Base-by-base conservation (phyloP, 371 early-diverging fungal genomes). In the Mucor velutinosus region DNA sequence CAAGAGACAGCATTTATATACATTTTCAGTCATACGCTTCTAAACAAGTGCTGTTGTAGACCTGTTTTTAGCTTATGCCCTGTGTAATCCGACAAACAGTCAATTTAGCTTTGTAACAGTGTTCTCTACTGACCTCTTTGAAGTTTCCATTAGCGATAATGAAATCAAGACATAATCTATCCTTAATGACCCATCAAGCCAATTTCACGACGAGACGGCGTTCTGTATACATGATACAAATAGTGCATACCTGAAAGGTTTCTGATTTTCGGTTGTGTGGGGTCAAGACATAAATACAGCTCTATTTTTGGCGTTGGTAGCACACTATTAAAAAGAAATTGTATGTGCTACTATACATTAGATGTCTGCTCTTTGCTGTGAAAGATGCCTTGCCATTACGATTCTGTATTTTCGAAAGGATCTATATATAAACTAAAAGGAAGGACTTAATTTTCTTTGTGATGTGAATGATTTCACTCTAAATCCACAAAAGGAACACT, bases 71-170 rank as follows among this genome's bases (percentile, higher is more conserved):
- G 51, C 21, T 51, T 25, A 51, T 19, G 45, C 45, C 25, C 51
- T 51, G 51, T 51, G 51, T 51, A 51, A 51, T 51, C 51, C 51
- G 51, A 51, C 51, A 51, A 51, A 51, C 51, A 51, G 23, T 51
- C 51, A 51, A 51, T 51, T 51, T 51, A 51, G 23, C 51, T 51
- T 51, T 51, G 51, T 51, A 51, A 51, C 51, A 21, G 7, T 51
- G 21, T 12, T 51, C 21, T 51, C 4, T 7, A 45, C 21, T 23
- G 25, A 3, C 51, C 51, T 23, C 23, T 2, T 7, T 51, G 8
- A 12, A 2, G 25, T 11, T 5, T 10, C 25, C 25, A 51, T 51
- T 23, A 51, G 21, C 51, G 3, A 25, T 51, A 51, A 51, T 51
- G 21, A 51, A 23, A 21, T 51, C 12, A 11, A 49, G 23, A 8